Conservation (phyloP, 495 filamentous ascomycete species). For the Podospora sp. region DNA sequence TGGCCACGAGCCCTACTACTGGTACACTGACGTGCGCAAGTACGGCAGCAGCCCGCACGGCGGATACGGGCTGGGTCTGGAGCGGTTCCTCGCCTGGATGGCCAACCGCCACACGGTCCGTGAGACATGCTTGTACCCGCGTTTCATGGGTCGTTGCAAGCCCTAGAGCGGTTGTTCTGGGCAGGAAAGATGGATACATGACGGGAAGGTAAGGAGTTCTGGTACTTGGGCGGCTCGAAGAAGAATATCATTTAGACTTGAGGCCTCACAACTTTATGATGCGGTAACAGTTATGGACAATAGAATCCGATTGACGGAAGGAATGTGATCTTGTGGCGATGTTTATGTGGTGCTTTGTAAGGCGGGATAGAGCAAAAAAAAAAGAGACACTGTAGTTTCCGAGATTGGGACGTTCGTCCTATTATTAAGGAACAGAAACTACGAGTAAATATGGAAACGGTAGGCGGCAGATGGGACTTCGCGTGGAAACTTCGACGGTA, state of each 20-base stretch:
- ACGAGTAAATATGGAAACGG: neutral
- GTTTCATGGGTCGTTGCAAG: conserved; percentile 92
- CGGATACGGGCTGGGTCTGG: conserved; percentile 92
- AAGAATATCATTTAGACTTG: conserved; percentile 5
- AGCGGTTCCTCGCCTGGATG: conserved; percentile 97
- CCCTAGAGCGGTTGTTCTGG: conserved; percentile 55
- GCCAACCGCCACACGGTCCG: conserved; percentile 89
- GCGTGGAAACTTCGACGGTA: neutral
- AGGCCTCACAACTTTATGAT: neutral
- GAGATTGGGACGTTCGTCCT: neutral
- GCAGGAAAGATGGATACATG: neutral
- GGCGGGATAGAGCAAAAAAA: neutral
- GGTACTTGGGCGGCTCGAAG: conserved; percentile 5
- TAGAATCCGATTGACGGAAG: neutral
- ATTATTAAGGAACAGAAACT: neutral
- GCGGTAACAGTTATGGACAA: neutral
- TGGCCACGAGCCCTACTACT: conserved; percentile 86
- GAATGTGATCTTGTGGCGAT: neutral
- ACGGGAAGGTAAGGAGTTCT: neutral
- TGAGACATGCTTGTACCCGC: conserved; percentile 86
- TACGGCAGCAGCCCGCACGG: conserved; percentile 94
- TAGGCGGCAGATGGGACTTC: neutral
- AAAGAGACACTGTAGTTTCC: neutral
- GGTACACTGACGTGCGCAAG: conserved; percentile 99
- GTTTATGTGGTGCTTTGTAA: neutral